phyloP scores from a whole-genome alignment of 108 stramenopile species.

The Cyclotella cryptica region DNA sequence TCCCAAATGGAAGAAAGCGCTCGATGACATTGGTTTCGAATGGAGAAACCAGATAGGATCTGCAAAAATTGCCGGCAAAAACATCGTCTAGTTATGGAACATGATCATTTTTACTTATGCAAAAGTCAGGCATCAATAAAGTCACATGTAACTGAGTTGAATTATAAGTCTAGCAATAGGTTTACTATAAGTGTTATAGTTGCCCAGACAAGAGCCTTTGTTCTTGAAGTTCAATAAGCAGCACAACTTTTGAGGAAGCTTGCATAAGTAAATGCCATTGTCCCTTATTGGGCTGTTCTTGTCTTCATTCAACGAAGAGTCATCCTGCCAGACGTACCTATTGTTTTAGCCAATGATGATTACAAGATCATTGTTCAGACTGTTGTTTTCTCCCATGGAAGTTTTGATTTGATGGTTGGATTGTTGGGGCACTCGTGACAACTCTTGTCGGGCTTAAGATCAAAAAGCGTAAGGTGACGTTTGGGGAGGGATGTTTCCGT shows the following conservation, averaged over 20 bases:
- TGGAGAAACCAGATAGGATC: conserved; percentile 2
- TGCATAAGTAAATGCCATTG: neutral
- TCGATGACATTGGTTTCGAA: no score
- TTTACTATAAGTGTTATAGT: no score
- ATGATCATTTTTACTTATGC: neutral
- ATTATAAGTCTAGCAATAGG: no score
- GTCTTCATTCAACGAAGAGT: neutral
- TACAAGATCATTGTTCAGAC: neutral
- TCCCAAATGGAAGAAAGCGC: no score
- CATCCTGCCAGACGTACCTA: neutral
- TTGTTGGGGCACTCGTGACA: no score
- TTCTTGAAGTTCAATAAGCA: neutral
- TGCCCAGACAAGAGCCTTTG: no score
- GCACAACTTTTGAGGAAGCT: neutral
- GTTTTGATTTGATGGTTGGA: no score
- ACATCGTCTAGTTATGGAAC: neutral
- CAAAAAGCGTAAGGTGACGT: conserved; percentile 73
- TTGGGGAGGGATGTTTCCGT: neutral
- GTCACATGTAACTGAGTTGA: no score
- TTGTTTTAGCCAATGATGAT: neutral
- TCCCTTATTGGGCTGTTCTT: neutral
- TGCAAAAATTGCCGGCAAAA: conserved; percentile 5
- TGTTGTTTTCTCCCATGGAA: neutral
- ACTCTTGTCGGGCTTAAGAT: no score
- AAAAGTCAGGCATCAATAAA: no score